These are phyloP conservation scores for Acer negundo DNA, from an alignment of 345 rosid genomes.

Conservation along the genomic window DNA sequence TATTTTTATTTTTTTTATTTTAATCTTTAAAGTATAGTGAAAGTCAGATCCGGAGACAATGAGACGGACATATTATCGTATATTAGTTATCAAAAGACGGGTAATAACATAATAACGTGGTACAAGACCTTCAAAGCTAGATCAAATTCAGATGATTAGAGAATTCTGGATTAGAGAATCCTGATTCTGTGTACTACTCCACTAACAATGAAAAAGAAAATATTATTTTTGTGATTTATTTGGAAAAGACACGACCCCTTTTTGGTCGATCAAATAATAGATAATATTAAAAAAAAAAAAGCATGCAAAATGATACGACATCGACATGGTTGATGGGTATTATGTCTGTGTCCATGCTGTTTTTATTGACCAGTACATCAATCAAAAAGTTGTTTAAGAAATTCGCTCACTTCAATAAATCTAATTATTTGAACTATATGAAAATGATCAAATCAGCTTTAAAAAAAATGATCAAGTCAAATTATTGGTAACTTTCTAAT, in stretches of 20 bases:
- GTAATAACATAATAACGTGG: no score
- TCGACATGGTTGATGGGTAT: not conserved
- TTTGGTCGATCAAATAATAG: not conserved
- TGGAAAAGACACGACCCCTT: slow-evolving; percentile 5
- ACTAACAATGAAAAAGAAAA: not conserved
- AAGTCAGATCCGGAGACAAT: no score
- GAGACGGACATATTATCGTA: no score
- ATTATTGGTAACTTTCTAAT: no score
- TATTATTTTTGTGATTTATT: not conserved
- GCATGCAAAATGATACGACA: not conserved
- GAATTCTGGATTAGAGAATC: no score
- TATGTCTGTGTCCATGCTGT: not conserved
- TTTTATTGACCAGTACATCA: not conserved
- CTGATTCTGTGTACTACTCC: not conserved
- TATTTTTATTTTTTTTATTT: not conserved
- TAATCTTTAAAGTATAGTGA: no score
- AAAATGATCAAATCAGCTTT: no score
- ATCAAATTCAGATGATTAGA: no score
- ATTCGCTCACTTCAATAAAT: not conserved
- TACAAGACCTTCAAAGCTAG: no score
- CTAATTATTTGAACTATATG: no score
- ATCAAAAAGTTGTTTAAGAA: not conserved
- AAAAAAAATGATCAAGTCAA: no score
- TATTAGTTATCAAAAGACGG: no score
- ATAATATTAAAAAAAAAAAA: not conserved